These are phyloP conservation scores for Castanea crenata DNA, from an alignment of 306 rosid species.

Conservation along the genomic window DNA sequence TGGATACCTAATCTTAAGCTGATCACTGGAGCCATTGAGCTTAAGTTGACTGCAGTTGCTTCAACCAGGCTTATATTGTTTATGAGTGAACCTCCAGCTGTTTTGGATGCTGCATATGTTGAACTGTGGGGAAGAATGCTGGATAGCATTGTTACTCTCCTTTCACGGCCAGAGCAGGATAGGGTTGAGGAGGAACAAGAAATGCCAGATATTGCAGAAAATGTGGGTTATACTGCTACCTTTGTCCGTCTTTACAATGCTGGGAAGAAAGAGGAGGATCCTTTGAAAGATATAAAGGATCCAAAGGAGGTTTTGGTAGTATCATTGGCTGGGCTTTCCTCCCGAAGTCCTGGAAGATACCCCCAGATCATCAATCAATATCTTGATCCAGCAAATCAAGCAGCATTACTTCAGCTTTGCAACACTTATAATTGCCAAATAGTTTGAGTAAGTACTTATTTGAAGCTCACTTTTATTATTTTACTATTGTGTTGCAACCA, in stretches of 20 bases:
- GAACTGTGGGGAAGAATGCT: constrained; percentile 93
- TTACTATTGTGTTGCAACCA: background rate
- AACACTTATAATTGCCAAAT: constrained; percentile 48
- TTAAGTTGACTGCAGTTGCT: constrained; percentile 85
- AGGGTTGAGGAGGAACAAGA: constrained; percentile 83
- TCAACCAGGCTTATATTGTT: constrained; percentile 65
- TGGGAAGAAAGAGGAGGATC: constrained; percentile 93
- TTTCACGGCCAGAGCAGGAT: constrained; percentile 85
- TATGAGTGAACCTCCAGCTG: constrained; percentile 58
- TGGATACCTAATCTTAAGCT: constrained; percentile 85
- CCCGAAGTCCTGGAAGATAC: constrained; percentile 67
- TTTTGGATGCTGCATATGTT: constrained; percentile 62
- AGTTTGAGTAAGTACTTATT: constrained; percentile 58
- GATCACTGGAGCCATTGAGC: constrained; percentile 74
- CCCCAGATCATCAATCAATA: constrained; percentile 64
- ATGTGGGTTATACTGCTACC: constrained; percentile 78
- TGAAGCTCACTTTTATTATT: background rate
- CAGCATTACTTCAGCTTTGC: constrained; percentile 83
- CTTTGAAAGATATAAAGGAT: constrained; percentile 19
- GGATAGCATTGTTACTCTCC: constrained; percentile 85
- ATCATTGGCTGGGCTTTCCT: constrained; percentile 64
- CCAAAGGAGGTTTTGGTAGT: constrained; percentile 75
- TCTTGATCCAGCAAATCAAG: constrained; percentile 72
- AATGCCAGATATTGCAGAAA: constrained; percentile 92
- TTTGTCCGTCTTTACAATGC: constrained; percentile 91